Evolutionary conservation across 1,139 yeast species (phyloP).

Genomic region (Pichia sp.): DNA sequence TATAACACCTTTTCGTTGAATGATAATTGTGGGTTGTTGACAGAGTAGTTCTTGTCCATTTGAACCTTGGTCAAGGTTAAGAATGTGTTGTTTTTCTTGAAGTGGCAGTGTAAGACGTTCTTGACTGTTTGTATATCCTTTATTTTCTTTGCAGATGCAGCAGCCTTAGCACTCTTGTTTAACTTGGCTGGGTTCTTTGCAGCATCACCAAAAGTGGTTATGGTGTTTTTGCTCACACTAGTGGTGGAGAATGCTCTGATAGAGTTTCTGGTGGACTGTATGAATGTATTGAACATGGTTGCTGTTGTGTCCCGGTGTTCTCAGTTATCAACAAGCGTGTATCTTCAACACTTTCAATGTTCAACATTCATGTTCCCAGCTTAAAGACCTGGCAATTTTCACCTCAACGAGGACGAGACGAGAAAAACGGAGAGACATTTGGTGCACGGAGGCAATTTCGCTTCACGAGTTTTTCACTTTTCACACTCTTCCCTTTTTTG

Average conservation of each 20-base stretch:
- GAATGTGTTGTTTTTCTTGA: conserved; percentile 81
- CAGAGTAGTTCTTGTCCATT: conserved; percentile 60
- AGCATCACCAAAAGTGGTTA: conserved; percentile 29
- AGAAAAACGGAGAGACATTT: too few species aligned
- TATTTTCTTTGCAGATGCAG: conserved; percentile 13
- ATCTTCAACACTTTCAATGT: background rate
- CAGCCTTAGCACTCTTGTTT: conserved; percentile 7
- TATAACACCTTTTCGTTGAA: conserved; percentile 79
- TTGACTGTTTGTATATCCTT: conserved; percentile 38
- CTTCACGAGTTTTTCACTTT: background rate
- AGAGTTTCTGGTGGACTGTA: background rate
- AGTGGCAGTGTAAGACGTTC: conserved; percentile 74
- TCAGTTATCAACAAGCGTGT: too few species aligned
- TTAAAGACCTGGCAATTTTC: too few species aligned
- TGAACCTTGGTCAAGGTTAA: conserved; percentile 72
- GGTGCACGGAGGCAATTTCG: conserved; percentile 5
- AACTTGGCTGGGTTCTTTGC: conserved; percentile 17
- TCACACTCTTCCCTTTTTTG: background rate
- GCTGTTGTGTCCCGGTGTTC: background rate
- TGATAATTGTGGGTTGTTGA: conserved; percentile 53
- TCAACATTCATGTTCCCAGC: background rate
- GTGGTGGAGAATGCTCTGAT: conserved; percentile 11
- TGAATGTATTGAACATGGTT: conserved; percentile 1
- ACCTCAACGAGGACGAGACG: too few species aligned
- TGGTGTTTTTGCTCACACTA: conserved; percentile 1